Percentiles rank a stretch among this genome's conserved stretches.
Conservation (phyloP, 2,329 filamentous ascomycete species). For the Fusarium nematophilum region DNA sequence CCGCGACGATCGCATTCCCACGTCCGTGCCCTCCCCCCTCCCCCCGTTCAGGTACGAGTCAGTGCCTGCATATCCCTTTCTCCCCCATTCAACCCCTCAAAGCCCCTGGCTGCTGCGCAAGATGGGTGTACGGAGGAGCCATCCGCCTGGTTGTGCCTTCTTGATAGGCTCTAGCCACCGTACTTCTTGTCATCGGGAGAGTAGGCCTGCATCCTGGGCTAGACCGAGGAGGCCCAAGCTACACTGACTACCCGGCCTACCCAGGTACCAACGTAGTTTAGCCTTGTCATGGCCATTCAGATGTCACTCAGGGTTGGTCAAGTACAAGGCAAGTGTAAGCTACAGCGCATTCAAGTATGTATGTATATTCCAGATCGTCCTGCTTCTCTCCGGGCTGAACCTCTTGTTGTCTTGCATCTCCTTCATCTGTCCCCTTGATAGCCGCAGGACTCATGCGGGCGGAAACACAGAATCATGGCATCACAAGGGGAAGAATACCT, state of each 20-base stretch:
- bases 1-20: slow-evolving; percentile 9
- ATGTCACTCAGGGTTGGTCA: slow-evolving; percentile 1
- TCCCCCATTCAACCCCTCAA: no score
- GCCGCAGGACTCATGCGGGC: slow-evolving; percentile 2
- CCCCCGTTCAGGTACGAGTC: slow-evolving; percentile 10
- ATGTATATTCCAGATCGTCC: background rate
- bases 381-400: background rate
- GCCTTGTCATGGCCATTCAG: background rate
- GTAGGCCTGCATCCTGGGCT: background rate
- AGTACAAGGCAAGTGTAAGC: background rate
- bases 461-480: slow-evolving; percentile 15
- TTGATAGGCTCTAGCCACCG: slow-evolving; percentile 9
- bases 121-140: no score
- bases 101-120: no score
- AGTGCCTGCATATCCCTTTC: background rate
- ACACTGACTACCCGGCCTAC: background rate
- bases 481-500: slow-evolving; percentile 20
- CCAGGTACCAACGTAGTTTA: background rate
- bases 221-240: background rate
- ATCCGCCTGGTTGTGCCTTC: no score
- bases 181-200: background rate
- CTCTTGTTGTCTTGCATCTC: background rate
- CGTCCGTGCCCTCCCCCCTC: slow-evolving; percentile 12
- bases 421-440: background rate
- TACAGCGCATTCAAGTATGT: background rate